Evolutionary conservation across 108 stramenopile genomes (phyloP), one percentile per base, ranked within the genome.

Genomic region (Cylindrotheca fusiformis): DNA sequence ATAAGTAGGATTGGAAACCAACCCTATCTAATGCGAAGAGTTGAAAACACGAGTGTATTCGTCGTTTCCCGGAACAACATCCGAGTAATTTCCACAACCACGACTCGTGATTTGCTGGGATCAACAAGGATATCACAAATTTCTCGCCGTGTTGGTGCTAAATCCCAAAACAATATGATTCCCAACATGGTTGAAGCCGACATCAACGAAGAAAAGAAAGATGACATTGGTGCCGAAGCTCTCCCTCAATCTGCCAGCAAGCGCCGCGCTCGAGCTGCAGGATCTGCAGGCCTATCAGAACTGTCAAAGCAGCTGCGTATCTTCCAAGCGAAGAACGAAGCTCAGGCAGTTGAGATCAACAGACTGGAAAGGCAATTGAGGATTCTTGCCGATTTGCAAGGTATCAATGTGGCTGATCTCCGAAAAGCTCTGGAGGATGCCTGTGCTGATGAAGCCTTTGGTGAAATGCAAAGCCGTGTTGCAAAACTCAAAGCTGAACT

Each of bases 231-330:
- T 6, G 36, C 36, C 36, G 14, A 41, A 6, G 36, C 6, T 10
- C 36, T 41, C 14, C 36, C 36, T 6, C 36, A 41, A 41, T 41
- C 36, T 6, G 36, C 36, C 36, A 41, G 36, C 55, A 56, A 72
- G 25, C 56, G 32, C 5, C 63, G 71, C 25, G 70, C 60, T 52
- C 63, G 29, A 28, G 56, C 55, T 25, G 63, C 71, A 26, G 52
- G 56, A 17, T 64, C 71, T 23, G 57, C 71, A 20, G 79, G 79
- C 21, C 51, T 90, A 10, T 85, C 82, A 0, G 89, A 90, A 66
- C 57, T 90, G 23, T 84, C 85, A 32, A 84, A 81, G 10, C 89
- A 87, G 46, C 71, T 90, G 4, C 82, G 89, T 17, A 74, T 84
- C 33, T 68, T 83, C 2, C 89, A 84, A 52, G 63, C 77, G 48